Base-by-base conservation (phyloP, 2,329 filamentous ascomycete species). In the Monilinia polystroma region DNA sequence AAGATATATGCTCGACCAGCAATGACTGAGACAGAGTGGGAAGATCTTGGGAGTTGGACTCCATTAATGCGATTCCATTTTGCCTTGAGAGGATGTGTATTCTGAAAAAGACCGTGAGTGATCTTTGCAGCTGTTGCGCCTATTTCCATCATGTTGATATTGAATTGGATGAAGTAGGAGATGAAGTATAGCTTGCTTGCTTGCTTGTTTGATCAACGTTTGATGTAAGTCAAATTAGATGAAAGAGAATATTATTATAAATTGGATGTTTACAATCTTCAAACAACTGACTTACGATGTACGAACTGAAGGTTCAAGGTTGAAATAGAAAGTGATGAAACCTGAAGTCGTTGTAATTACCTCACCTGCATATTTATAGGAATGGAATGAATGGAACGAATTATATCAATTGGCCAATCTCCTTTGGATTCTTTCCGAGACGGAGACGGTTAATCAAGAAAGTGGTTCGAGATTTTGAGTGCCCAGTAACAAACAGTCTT, bases 11-110 rank as follows among this genome's bases (percentile, higher is more conserved):
- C 83, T n/a, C 80, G 82, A 18, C 82, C 79, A 56, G 79, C 80
- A 29, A 89, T 77, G 52, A 89, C 80, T 54, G 90, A 84, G 71
- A 93, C 76, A 3, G 85, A 84, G 74, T 95, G 91, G 0, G 91
- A 93, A 1, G 91, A 94, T 64, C 91, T 87, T 51, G 86, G 85
- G 10, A 93, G 81, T 0, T 80, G 71, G 3, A 84, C 82, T 45
- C 85, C 74, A 56, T 72, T 67, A 72, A 89, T 81, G 72, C 82
- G 84, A 73, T 87, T 81, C 86, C 86, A 89, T 62, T 85, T 87
- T 47, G 82, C 86, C 71, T 82, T 84, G 72, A 86, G 65, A 2
- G 72, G 74, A 49, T 73, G 70, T 4, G 72, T 74, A 20, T 70
- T 57, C 67, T 75, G 66, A 32, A 75, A 70, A 23, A 75, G 62